phyloP scores from a whole-genome alignment of 495 filamentous ascomycete genomes.

The Ramalina peruviana region DNA sequence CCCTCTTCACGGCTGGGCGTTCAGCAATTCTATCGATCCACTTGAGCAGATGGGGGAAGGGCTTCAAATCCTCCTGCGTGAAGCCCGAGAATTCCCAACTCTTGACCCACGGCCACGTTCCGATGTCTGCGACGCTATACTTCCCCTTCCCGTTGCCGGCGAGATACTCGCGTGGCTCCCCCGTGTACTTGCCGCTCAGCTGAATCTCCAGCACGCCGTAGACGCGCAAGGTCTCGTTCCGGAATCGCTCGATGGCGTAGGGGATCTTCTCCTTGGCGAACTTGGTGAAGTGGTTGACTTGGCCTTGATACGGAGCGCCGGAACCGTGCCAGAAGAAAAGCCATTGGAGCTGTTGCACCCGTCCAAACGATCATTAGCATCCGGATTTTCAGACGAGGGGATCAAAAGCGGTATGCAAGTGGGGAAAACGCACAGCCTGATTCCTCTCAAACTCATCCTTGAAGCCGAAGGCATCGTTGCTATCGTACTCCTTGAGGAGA shows the following conservation, averaged over 20 bases:
- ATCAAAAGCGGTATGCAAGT: not conserved
- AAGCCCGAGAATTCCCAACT: conserved; percentile 28
- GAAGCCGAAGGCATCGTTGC: conserved; percentile 27
- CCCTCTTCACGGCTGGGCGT: conserved; percentile 35
- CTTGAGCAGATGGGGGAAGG: conserved; percentile 37
- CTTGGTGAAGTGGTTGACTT: conserved; percentile 22
- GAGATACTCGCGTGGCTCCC: conserved; percentile 33
- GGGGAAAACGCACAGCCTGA: conserved; percentile 5
- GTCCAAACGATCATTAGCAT: too few species aligned
- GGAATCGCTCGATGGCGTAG: conserved; percentile 39
- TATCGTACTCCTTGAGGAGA: conserved; percentile 34
- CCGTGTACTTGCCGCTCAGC: conserved; percentile 19
- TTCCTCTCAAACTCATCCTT: conserved; percentile 19
- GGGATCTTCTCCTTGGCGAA: conserved; percentile 31
- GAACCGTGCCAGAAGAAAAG: conserved; percentile 27
- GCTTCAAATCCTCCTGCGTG: conserved; percentile 32
- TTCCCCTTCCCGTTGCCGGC: conserved; percentile 41
- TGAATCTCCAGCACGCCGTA: conserved; percentile 41
- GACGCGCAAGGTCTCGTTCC: conserved; percentile 37
- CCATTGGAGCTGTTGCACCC: conserved; percentile 9
- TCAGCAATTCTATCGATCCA: conserved; percentile 40
- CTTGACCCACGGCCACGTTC: conserved; percentile 42
- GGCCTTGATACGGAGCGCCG: conserved; percentile 11
- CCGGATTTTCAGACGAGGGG: too few species aligned
- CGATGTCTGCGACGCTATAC: conserved; percentile 40